phyloP scores from a whole-genome alignment of 2,329 filamentous ascomycete genomes.

The Aspergillus sp. region DNA sequence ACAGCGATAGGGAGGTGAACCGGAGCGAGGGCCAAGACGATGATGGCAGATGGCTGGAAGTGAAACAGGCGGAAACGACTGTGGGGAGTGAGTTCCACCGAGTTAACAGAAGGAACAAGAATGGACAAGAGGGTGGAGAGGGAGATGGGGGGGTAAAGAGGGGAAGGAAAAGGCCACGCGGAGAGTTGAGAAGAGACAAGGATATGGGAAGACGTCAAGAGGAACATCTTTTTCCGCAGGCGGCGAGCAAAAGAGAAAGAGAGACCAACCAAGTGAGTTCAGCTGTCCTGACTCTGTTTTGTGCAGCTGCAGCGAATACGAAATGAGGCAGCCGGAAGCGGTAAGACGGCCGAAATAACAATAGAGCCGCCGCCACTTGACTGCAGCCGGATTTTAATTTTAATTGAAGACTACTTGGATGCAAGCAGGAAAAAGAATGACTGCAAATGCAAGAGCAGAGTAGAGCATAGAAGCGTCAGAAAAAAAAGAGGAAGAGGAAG shows the following conservation, averaged over 20 bases:
- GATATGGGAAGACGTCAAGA: not conserved
- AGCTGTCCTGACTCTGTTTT: not conserved
- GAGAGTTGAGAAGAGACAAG: not conserved
- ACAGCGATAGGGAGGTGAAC: not conserved
- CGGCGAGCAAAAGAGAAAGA: not conserved
- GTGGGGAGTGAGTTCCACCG: constrained; percentile 4
- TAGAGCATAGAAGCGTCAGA: not conserved
- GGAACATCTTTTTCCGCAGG: not conserved
- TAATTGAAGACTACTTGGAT: no score
- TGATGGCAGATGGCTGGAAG: not conserved
- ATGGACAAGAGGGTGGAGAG: no score
- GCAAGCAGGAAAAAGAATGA: not conserved
- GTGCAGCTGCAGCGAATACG: not conserved
- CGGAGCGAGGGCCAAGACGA: not conserved
- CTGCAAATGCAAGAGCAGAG: not conserved
- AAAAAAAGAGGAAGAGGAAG: not conserved
- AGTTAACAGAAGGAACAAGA: not conserved
- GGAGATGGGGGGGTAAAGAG: not conserved
- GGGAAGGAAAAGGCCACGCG: not conserved
- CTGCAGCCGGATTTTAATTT: no score
- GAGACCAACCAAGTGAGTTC: not conserved
- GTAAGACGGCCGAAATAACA: not conserved
- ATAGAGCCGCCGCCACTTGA: not conserved
- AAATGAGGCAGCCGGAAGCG: not conserved
- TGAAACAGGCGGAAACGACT: constrained; percentile 11